Evolutionary conservation across 108 stramenopile species (phyloP), one percentile per base, ranked within the genome.

Genomic region (Fragilaria crotonensis): DNA sequence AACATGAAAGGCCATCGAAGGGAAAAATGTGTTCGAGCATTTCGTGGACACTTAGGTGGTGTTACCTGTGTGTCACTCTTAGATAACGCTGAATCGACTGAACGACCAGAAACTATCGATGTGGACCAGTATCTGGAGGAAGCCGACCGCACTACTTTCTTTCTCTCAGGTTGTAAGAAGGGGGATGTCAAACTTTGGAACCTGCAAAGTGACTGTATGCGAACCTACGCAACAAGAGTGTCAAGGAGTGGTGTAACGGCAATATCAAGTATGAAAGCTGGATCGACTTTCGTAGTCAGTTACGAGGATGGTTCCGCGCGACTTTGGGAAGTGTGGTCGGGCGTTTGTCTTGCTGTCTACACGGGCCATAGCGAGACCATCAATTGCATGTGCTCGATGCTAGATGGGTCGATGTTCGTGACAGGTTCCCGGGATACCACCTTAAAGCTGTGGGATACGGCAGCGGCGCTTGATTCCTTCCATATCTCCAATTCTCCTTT

Each of bases 141-240:
- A 18, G 30, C 27, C 2, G 47, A 55, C 2, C 14, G 28, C 2
- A n/a, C 28, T 28, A 30, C 9, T 7, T 57, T 36, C 36, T 62
- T 72, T 57, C 5, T 72, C 27, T 54, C 71, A 5, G 66, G 66
- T 20, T 33, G 54, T 45, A 30, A 45, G 18, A 62, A 67, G 28
- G 66, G 66, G 36, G 48, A 28, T 21, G 59, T 44, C 22, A 45
- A 45, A 25, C 45, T 72, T 21, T 72, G 71, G 66, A 63, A 30
- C 5, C 9, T 52, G 9, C 29, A 1, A 18, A 30, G 47, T 7
- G 30, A 33, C 9, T n/a, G 23, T 45, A 54, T 48, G 17, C 49
- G 53, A 11, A 41, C 45, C 0, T 21, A 29, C 2, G 54, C 18
- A 18, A 27, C n/a, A 48, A 14, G 17, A 52, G 63, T 33, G 11